A percentile compares a stretch with the other conserved stretches of the same genome.
phyloP scores from a whole-genome alignment of 2,329 filamentous ascomycete genomes.

The Trichothecium sympodiale region DNA sequence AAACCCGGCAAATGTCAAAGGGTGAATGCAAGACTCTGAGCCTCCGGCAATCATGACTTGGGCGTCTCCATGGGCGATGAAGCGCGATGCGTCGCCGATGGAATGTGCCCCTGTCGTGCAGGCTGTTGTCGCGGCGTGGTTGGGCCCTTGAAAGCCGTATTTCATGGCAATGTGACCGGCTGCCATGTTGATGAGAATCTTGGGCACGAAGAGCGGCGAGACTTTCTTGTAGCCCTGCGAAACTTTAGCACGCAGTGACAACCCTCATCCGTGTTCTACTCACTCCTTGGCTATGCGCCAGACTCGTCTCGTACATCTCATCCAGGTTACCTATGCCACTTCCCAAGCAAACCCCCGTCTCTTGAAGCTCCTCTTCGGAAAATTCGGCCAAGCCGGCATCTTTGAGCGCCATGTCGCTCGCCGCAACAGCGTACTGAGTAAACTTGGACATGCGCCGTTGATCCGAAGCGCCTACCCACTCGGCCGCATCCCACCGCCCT shows the following conservation, averaged over 20 bases:
- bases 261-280: constrained; percentile 15
- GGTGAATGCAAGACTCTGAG: constrained; percentile 90
- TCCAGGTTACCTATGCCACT: constrained; percentile 94
- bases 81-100: constrained; percentile 84
- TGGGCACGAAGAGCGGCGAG: constrained; percentile 86
- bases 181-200: constrained; percentile 86
- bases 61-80: constrained; percentile 84
- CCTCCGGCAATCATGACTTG: constrained; percentile 95
- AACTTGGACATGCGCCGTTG: constrained; percentile 80
- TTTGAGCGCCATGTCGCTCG: constrained; percentile 71
- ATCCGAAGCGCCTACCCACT: constrained; percentile 43
- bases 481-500: constrained; percentile 37
- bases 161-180: constrained; percentile 93
- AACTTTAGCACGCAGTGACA: neutral
- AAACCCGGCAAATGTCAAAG: constrained; percentile 85
- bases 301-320: constrained; percentile 74
- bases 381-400: constrained; percentile 69
- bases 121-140: constrained; percentile 85
- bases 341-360: constrained; percentile 82
- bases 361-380: constrained; percentile 51
- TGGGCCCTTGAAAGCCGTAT: constrained; percentile 80
- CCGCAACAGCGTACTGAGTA: constrained; percentile 82
- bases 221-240: constrained; percentile 80
- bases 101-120: constrained; percentile 95
- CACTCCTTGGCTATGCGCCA: constrained; percentile 65